Base-by-base conservation (phyloP, 805 yeast genomes). In the Lachancea meyersii region DNA sequence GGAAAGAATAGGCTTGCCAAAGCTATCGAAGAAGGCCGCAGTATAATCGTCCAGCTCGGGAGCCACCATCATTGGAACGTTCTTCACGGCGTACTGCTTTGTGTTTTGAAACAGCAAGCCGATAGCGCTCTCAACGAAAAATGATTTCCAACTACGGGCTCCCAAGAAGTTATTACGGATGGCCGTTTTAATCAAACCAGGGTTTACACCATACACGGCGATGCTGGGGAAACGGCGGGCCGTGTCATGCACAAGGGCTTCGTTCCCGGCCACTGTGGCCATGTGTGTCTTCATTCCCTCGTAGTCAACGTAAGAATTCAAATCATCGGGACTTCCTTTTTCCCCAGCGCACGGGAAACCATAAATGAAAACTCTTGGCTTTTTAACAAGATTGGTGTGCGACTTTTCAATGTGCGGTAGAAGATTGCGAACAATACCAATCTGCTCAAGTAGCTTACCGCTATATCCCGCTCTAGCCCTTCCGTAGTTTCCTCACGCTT, bases 201-300 rank as follows among this genome's bases (percentile, higher is more conserved):
- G 73, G 41, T 69, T 68, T 30, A 69, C 52, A 1, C 73, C 73
- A 47, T 46, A 67, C 22, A 63, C 44, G 26, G 55, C 43, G 11
- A 53, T 42, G 11, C 53, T 45, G 1, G 57, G 50, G 35, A 52
- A 57, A 17, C 46, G 46, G n/a, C 48, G 38, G 7, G 41, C 44
- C 1, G 45, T 44, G 35, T 55, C 51, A 4, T 47, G 31, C 2
- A 67, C 69, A 16, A 68, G 44, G 1, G 66, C 54, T 46, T 69
- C 73, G 43, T 69, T 69, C 1, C 69, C 71, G 2, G 71, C 72
- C 17, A 69, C 72, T 0, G 72, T 68, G 38, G 53, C 65, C 65
- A 61, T 59, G 43, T 69, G 73, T 3, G 69, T 58, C 6, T 38
- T 41, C 27, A 46, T 33, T 8, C 52, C 52, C 9, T 52, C 51